These are phyloP conservation scores for Suillus luteus DNA, from an alignment of 768 basidiomycete genomes.

Conservation along the genomic window DNA sequence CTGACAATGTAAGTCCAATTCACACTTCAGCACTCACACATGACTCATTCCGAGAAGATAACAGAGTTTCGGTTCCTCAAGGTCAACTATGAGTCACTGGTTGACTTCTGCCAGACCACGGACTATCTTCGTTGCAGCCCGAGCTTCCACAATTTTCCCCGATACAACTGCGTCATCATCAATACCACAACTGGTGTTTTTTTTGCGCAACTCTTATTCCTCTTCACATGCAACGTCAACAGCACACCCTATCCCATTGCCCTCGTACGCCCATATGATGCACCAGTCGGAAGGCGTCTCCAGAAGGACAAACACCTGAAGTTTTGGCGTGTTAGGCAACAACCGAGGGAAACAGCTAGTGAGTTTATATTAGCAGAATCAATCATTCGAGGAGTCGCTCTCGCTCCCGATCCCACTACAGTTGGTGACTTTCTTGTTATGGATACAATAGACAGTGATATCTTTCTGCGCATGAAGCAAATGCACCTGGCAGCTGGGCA, in stretches of 20 bases:
- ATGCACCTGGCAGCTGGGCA: background rate
- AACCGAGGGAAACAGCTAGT: constrained; percentile 8
- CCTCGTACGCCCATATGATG: constrained; percentile 22
- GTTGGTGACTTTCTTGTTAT: constrained; percentile 7
- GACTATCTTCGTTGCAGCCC: constrained; percentile 35
- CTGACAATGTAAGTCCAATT: background rate
- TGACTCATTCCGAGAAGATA: constrained; percentile 19
- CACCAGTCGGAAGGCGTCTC: constrained; percentile 8
- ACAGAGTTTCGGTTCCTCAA: constrained; percentile 29
- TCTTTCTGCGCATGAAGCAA: constrained; percentile 7
- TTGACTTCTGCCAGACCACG: constrained; percentile 29
- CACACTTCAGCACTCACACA: background rate
- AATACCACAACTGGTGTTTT: constrained; percentile 13
- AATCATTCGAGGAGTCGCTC: constrained; percentile 32
- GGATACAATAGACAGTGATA: constrained; percentile 6
- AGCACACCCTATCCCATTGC: constrained; percentile 17
- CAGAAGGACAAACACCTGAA: constrained; percentile 28
- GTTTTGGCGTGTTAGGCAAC: constrained; percentile 20
- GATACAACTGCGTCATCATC: constrained; percentile 23
- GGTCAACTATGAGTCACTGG: constrained; percentile 29
- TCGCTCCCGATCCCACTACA: constrained; percentile 22
- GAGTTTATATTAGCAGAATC: constrained; percentile 31
- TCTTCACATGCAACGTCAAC: constrained; percentile 22
- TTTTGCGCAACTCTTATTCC: constrained; percentile 24
- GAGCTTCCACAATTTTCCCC: constrained; percentile 29